A percentile compares a stretch with the other conserved stretches of the same genome.
Evolutionary conservation across 1,284 basidiomycete species (phyloP).

Genomic region (Apiotrichum gracile): DNA sequence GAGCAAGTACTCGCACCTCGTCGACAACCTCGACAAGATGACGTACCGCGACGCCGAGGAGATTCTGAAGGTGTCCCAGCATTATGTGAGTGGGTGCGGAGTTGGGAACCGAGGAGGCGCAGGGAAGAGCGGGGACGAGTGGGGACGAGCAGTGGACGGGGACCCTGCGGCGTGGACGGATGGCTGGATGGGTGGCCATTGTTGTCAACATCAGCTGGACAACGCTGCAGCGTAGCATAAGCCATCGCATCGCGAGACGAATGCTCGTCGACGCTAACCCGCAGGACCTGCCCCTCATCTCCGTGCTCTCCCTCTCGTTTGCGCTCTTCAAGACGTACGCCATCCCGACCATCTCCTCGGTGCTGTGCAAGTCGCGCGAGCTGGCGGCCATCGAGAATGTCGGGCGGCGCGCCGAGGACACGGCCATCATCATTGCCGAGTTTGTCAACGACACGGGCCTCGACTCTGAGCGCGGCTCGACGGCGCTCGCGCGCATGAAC

Average conservation of each 20-base stretch:
- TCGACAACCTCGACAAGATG: slow-evolving; percentile 8
- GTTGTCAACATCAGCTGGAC: too few species aligned
- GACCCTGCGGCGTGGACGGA: too few species aligned
- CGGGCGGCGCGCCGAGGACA: slow-evolving; percentile 14
- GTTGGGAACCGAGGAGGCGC: too few species aligned
- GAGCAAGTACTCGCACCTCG: slow-evolving; percentile 1
- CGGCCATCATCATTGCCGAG: slow-evolving; percentile 13
- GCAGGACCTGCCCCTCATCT: slow-evolving; percentile 12
- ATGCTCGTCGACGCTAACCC: too few species aligned
- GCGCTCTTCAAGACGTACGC: slow-evolving; percentile 18
- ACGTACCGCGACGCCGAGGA: slow-evolving; percentile 14
- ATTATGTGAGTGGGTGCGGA: slow-evolving; percentile 5
- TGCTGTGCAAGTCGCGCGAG: slow-evolving; percentile 10
- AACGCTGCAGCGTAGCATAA: too few species aligned
- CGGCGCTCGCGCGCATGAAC: slow-evolving; percentile 16
- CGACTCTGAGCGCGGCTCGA: slow-evolving; percentile 9
- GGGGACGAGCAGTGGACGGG: too few species aligned
- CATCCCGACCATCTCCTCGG: slow-evolving; percentile 8
- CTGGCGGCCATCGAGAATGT: slow-evolving; percentile 1
- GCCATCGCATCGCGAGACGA: too few species aligned
- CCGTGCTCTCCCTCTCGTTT: slow-evolving; percentile 6
- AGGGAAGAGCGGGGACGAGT: too few species aligned
- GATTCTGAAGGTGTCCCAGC: slow-evolving; percentile 7
- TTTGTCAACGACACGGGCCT: slow-evolving; percentile 6
- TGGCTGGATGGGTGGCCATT: too few species aligned